These are phyloP conservation scores for Bacterosira constricta DNA, from an alignment of 108 stramenopile genomes.

Conservation along the genomic window DNA sequence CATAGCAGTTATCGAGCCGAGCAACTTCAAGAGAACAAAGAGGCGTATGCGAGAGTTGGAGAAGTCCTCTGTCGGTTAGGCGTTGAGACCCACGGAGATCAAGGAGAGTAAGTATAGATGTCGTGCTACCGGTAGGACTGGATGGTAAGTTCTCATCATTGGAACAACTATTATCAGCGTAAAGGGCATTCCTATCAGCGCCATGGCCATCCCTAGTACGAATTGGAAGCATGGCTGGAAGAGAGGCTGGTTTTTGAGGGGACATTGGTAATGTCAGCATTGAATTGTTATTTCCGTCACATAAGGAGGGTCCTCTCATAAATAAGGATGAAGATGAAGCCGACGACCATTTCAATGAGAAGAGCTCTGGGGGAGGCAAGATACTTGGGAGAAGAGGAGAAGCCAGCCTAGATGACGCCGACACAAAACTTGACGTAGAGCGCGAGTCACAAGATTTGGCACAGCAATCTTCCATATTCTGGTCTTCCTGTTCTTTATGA, in stretches of 20 bases:
- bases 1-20: conserved; percentile 76
- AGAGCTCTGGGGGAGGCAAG: conserved; percentile 41
- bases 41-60: conserved; percentile 57
- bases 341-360: conserved; percentile 18
- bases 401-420: conserved; percentile 29
- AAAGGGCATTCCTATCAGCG: too few species aligned
- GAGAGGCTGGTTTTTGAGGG: background rate
- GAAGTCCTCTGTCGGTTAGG: conserved; percentile 74
- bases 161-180: background rate
- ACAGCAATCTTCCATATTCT: conserved; percentile 30
- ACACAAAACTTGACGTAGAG: conserved; percentile 62
- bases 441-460: conserved; percentile 37
- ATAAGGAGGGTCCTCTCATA: background rate
- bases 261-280: background rate
- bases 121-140: background rate
- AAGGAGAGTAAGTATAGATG: conserved; percentile 55
- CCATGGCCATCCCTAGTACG: too few species aligned
- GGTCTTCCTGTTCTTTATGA: conserved; percentile 29
- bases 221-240: background rate
- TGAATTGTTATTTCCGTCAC: background rate
- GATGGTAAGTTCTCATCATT: conserved; percentile 5
- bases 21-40: conserved; percentile 68
- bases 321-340: conserved; percentile 15
- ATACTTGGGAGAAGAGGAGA: conserved; percentile 39
- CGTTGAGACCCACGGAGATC: conserved; percentile 79